A percentile compares a stretch with the other conserved stretches of the same genome.
phyloP scores from a whole-genome alignment of 129 eudicot species.

The Saposhnikovia divaricata region DNA sequence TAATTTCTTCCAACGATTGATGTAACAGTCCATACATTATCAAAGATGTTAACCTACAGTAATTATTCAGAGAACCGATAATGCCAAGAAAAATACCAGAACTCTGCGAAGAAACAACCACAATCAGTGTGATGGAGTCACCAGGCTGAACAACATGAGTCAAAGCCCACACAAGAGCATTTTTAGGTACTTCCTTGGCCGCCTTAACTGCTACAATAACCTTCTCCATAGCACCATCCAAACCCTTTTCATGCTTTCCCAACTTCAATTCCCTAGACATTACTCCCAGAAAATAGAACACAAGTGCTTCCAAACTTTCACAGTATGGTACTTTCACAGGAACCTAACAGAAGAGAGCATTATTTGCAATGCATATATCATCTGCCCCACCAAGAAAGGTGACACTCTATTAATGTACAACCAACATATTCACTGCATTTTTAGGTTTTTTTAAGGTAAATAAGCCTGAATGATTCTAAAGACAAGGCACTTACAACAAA shows the following conservation, averaged over 20 bases:
- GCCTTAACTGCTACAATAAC: slow-evolving; percentile 89
- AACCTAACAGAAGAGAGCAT: slow-evolving; percentile 5
- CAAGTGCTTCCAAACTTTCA: background rate
- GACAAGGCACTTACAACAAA: slow-evolving; percentile 17
- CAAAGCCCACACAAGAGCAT: slow-evolving; percentile 85
- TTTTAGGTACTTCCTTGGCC: slow-evolving; percentile 71
- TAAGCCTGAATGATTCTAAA: slow-evolving; percentile 1
- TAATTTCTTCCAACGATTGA: background rate
- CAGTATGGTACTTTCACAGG: background rate
- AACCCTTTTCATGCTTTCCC: slow-evolving; percentile 39
- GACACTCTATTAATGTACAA: slow-evolving; percentile 21
- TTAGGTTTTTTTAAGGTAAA: slow-evolving; percentile 11
- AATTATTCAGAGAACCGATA: background rate
- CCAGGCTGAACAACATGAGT: slow-evolving; percentile 98
- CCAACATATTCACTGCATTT: no score
- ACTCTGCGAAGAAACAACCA: slow-evolving; percentile 56
- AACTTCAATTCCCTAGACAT: slow-evolving; percentile 56
- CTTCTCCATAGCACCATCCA: slow-evolving; percentile 45
- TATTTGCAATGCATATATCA: slow-evolving; percentile 10
- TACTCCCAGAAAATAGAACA: background rate
- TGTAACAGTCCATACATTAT: background rate
- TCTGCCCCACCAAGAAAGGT: slow-evolving; percentile 24
- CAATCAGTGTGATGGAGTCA: slow-evolving; percentile 71
- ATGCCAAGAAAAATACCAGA: slow-evolving; percentile 46
- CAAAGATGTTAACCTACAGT: background rate